These are phyloP conservation scores for Angophora floribunda DNA, from an alignment of 345 rosid species.

Conservation along the genomic window DNA sequence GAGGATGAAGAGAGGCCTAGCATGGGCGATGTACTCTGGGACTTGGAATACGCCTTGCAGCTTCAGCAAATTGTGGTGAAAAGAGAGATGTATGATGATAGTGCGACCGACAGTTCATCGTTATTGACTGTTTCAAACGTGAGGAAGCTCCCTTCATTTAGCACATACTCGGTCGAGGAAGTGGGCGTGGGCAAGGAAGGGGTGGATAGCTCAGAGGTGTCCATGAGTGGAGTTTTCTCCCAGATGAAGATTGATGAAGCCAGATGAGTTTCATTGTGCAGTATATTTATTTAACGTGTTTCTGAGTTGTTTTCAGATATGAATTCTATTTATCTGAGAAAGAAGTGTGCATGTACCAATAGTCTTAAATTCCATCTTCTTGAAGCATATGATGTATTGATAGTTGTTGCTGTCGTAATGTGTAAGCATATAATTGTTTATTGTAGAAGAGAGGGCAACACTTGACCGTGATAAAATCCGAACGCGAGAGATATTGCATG, in stretches of 20 bases:
- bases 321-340: background rate
- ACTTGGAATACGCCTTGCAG: constrained; percentile 32
- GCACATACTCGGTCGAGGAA: background rate
- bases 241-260: constrained; percentile 5
- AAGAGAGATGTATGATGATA: constrained; percentile 14
- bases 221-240: background rate
- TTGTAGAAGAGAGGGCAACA: background rate
- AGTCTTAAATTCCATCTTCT: background rate
- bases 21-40: constrained; percentile 59
- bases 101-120: constrained; percentile 6
- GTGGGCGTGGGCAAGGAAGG: constrained; percentile 1
- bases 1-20: constrained; percentile 32
- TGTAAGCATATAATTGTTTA: background rate
- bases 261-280: background rate
- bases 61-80: constrained; percentile 15
- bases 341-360: background rate
- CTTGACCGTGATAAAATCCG: too few relatives aligned
- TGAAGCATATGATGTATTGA: background rate
- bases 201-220: background rate
- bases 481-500: background rate
- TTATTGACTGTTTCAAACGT: background rate
- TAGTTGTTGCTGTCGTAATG: background rate
- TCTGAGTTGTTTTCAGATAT: background rate
- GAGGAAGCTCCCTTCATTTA: constrained; percentile 15
- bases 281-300: background rate